Evolutionary conservation across 2,329 filamentous ascomycete genomes (phyloP).

Genomic region (Aspergillus sp.): DNA sequence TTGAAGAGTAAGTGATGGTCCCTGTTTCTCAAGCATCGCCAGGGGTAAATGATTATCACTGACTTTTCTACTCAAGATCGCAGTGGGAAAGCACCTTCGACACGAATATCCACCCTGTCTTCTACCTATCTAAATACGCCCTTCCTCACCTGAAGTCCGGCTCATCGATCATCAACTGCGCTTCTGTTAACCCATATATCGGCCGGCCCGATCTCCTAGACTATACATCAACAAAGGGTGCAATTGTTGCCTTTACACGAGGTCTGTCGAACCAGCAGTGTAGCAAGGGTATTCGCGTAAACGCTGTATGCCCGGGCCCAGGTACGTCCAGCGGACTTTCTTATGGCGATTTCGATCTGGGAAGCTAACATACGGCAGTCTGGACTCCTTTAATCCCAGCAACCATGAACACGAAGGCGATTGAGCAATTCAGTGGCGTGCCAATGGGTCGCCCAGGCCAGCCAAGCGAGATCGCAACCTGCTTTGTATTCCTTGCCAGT

Average conservation of each 20-base stretch:
- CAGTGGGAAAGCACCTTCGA: conserved; percentile 82
- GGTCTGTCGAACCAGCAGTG: conserved; percentile 77
- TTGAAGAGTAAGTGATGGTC: conserved; percentile 61
- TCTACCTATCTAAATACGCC: conserved; percentile 78
- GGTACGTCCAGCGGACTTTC: conserved; percentile 34
- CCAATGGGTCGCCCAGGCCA: conserved; percentile 80
- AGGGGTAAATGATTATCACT: neutral
- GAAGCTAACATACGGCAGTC: conserved; percentile 45
- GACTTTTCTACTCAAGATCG: conserved; percentile 53
- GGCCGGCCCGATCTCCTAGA: conserved; percentile 80
- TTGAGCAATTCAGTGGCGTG: conserved; percentile 70
- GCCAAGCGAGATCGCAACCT: conserved; percentile 80
- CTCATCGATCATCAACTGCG: conserved; percentile 81
- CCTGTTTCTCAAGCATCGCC: neutral
- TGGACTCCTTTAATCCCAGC: conserved; percentile 77
- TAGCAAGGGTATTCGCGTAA: conserved; percentile 73
- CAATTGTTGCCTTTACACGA: conserved; percentile 78
- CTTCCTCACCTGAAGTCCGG: conserved; percentile 76
- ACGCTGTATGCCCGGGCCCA: conserved; percentile 76
- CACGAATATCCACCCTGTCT: conserved; percentile 81
- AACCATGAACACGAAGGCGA: conserved; percentile 71
- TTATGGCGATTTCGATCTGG: neutral
- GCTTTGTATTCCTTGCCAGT: conserved; percentile 79
- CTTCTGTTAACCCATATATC: conserved; percentile 81
- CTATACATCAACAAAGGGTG: conserved; percentile 76